A percentile compares a stretch with the other conserved stretches of the same genome.
phyloP scores from a whole-genome alignment of 2,329 filamentous ascomycete species.

The Fusarium sp. region DNA sequence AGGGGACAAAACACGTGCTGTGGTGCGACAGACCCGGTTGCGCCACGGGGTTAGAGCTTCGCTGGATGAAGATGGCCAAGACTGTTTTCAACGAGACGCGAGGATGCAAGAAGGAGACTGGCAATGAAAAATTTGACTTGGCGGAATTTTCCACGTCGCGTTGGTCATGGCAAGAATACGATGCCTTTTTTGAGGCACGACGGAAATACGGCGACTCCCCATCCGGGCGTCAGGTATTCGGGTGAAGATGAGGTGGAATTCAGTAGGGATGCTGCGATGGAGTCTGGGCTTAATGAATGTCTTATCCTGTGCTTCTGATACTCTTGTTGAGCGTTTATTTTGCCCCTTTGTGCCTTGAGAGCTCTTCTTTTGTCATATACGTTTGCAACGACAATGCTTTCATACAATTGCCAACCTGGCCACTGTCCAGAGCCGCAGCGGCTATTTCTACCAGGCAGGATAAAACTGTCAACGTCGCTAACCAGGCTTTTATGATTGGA shows the following conservation, averaged over 20 bases:
- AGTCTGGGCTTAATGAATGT: not conserved
- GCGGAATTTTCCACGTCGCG: not conserved
- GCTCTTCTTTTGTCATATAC: not conserved
- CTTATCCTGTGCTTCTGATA: not conserved
- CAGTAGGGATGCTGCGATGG: not conserved
- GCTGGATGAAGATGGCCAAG: conserved; percentile 11
- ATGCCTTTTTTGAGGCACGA: not conserved
- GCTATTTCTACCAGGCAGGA: not conserved
- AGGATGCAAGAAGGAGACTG: not conserved
- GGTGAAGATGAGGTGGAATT: not conserved
- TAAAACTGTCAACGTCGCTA: not conserved
- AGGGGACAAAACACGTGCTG: not conserved
- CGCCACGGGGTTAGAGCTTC: not conserved
- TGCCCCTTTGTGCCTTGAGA: too few species aligned
- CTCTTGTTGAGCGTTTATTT: not conserved
- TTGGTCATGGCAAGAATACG: not conserved
- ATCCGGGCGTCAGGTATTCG: not conserved
- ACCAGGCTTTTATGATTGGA: not conserved
- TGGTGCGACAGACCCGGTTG: conserved; percentile 8
- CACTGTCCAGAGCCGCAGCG: not conserved
- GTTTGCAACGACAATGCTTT: not conserved
- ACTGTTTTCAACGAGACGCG: not conserved
- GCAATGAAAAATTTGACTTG: not conserved
- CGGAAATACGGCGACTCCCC: not conserved
- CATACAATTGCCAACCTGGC: not conserved